phyloP scores from a whole-genome alignment of 306 rosid genomes.

The Arachis hypogaea region DNA sequence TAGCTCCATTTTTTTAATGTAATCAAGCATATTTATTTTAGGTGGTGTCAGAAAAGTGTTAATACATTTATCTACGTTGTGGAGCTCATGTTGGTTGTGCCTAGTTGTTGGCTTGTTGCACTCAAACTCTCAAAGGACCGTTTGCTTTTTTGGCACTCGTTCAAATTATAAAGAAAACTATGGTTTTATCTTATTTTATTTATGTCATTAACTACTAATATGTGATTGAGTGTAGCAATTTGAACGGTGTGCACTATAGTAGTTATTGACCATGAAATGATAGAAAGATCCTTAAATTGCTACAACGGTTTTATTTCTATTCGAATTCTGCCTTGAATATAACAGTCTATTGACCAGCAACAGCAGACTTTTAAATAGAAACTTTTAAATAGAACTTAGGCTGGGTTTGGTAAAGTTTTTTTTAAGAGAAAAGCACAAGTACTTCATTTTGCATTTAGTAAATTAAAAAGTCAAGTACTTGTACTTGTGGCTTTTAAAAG shows the following conservation, averaged over 20 bases:
- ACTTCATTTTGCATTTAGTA: too few species aligned
- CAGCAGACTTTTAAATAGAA: too few species aligned
- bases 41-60: slow-evolving; percentile 39
- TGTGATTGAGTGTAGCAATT: slow-evolving; percentile 9
- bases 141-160: slow-evolving; percentile 18
- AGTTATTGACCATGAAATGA: too few species aligned
- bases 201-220: neutral
- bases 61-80: slow-evolving; percentile 34
- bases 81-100: slow-evolving; percentile 31
- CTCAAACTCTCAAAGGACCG: neutral
- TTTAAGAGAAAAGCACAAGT: too few species aligned
- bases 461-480: too few species aligned
- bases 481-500: too few species aligned
- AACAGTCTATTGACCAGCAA: too few species aligned
- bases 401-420: too few species aligned
- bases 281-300: too few species aligned
- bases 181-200: neutral
- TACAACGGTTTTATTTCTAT: too few species aligned
- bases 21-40: slow-evolving; percentile 42
- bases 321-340: too few species aligned
- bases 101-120: slow-evolving; percentile 34
- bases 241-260: neutral
- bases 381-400: too few species aligned
- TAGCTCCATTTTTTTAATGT: slow-evolving; percentile 41
- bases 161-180: slow-evolving; percentile 8